These are phyloP conservation scores for Speleostelium caveatum DNA, from an alignment of 78 protist genomes.

Conservation along the genomic window DNA sequence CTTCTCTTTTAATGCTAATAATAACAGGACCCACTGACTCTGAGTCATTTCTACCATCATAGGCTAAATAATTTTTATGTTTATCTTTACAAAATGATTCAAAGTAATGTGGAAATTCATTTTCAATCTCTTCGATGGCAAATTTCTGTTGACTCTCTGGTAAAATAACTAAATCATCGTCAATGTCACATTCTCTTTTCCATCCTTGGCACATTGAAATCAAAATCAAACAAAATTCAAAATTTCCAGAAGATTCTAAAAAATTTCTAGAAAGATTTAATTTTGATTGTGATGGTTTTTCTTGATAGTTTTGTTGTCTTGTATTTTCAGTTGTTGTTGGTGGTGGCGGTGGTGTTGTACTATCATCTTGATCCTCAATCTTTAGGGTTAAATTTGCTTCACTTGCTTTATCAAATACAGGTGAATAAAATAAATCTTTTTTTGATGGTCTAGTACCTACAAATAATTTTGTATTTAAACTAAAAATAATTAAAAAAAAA, in stretches of 20 bases:
- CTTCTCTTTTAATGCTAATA: conserved; percentile 57
- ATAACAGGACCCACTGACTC: conserved; percentile 46
- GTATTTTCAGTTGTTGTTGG: not conserved
- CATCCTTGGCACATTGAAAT: conserved; percentile 8
- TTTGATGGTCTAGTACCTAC: conserved; percentile 78
- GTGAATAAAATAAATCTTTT: conserved; percentile 28
- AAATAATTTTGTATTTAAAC: conserved; percentile 31
- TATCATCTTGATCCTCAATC: not conserved
- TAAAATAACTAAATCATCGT: not conserved
- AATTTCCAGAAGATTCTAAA: too few relatives aligned
- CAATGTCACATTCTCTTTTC: conserved; percentile 38
- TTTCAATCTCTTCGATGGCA: conserved; percentile 53
- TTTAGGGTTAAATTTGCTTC: not conserved
- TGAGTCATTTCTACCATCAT: not conserved
- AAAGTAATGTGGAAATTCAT: conserved; percentile 56
- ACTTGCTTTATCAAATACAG: not conserved
- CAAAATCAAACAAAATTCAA: not conserved
- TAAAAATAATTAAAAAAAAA: not conserved
- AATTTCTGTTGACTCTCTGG: not conserved
- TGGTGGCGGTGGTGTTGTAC: not conserved
- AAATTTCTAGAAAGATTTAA: too few relatives aligned
- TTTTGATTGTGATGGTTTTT: not conserved
- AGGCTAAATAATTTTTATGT: conserved; percentile 51
- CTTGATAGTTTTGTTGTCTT: not conserved
- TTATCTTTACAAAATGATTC: conserved; percentile 39